Evolutionary conservation across 2,329 filamentous ascomycete genomes (phyloP).

Genomic region (Diaporthe amygdali): DNA sequence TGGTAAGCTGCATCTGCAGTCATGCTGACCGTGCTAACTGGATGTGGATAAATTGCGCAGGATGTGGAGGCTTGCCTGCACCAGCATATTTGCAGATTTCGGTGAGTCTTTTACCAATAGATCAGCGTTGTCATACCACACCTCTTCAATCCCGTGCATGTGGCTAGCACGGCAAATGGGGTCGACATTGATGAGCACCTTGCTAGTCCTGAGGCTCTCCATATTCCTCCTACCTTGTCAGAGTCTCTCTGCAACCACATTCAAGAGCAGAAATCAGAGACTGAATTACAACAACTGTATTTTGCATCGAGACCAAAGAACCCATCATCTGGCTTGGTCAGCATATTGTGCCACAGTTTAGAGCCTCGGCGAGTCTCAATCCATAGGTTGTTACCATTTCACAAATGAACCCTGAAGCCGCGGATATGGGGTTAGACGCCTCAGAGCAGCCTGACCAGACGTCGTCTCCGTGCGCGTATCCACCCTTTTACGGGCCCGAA

Average conservation of each 20-base stretch:
- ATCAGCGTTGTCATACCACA: background rate
- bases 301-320: background rate
- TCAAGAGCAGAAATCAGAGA: background rate
- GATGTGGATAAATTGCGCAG: background rate
- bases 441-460: background rate
- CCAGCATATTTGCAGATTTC: background rate
- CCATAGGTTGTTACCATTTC: accelerated
- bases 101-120: background rate
- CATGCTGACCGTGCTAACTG: background rate
- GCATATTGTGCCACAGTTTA: no score
- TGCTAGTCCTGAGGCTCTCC: background rate
- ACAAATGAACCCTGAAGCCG: background rate
- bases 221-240: background rate
- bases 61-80: background rate
- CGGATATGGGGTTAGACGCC: background rate
- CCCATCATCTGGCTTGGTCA: background rate
- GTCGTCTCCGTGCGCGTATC: background rate
- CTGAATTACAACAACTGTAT: no score
- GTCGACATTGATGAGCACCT: background rate
- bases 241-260: background rate
- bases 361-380: background rate
- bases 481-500: background rate
- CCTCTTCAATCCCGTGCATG: background rate
- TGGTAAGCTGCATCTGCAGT: background rate
- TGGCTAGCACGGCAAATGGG: background rate